Evolutionary conservation across 495 filamentous ascomycete genomes (phyloP).

Genomic region (Trypethelium eluteriae): DNA sequence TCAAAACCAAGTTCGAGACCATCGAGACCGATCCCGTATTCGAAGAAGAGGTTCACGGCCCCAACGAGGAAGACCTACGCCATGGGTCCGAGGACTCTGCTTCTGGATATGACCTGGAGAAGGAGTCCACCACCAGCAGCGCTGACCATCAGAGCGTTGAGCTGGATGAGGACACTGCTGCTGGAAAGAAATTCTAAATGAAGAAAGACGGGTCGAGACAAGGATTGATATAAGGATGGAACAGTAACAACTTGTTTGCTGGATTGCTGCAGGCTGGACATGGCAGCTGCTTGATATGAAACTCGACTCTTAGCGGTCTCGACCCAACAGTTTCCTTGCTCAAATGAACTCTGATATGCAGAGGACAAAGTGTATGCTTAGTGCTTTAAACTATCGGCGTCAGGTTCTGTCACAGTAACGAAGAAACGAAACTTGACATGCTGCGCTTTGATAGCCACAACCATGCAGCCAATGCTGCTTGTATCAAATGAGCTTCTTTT

Average conservation of each 20-base stretch:
- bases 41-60: slow-evolving; percentile 69
- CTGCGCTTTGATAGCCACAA: neutral
- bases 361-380: slow-evolving; percentile 5
- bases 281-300: slow-evolving; percentile 11
- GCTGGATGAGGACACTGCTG: slow-evolving; percentile 28
- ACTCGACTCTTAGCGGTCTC: neutral
- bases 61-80: slow-evolving; percentile 12
- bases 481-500: neutral
- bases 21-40: slow-evolving; percentile 68
- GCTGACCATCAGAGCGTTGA: slow-evolving; percentile 30
- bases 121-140: slow-evolving; percentile 32
- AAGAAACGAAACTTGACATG: slow-evolving; percentile 8
- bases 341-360: neutral
- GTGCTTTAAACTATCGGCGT: neutral
- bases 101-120: slow-evolving; percentile 30
- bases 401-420: neutral
- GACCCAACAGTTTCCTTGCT: neutral
- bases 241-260: neutral
- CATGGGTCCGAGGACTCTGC: slow-evolving; percentile 14
- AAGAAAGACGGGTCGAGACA: neutral
- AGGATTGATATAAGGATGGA: neutral
- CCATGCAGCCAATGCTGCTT: slow-evolving; percentile 3
- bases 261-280: neutral
- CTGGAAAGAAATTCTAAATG: slow-evolving; percentile 27
- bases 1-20: slow-evolving; percentile 87